Evolutionary conservation across 2,329 filamentous ascomycete genomes (phyloP), one percentile per base, ranked within the genome.

Genomic region (Pseudogymnoascus sp.): DNA sequence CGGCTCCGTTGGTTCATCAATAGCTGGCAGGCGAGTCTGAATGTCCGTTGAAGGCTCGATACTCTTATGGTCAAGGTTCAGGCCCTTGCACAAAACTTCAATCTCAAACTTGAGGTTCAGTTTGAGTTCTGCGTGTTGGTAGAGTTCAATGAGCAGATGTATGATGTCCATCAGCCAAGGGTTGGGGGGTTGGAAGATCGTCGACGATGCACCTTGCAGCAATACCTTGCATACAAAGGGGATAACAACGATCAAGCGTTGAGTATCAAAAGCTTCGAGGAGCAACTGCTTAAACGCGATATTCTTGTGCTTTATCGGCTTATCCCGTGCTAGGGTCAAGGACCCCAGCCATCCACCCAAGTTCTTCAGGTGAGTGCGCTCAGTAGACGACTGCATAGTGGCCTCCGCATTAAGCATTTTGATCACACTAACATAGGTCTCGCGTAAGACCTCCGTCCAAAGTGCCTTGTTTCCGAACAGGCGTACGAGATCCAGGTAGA

Each of bases 51-150:
- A 91, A 0, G 93, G 91, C 69, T 95, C 89, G 66, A 97, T 92
- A 64, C 84, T 88, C 77, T 95, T 96, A 75, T 96, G 89, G 66
- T 97, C 92, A n/a, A 97, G 80, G 62, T 88, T 88, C 14, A 99
- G 79, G 11, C 92, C 92, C 73, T 95, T 95, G 79, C 92, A 99
- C 23, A 99, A 82, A 25, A 99, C 92, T 75, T 99, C 94, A 64
- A 99, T 97, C 75, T 99, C 94, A 70, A 99, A 99, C 71, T 97
- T 99, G 61, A 96, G 86, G 69, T 97, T 97, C 38, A 99, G 83
- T 74, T 97, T 97, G 63, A 99, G 79, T 69, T 97, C 93, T 12
- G 91, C 91, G 70, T 90, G 89, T 71, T 96, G 89, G 71, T 99
- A 99, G 3, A 99, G 82, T 72, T 99, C 95, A 70, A 96, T 90